Evolutionary conservation across 345 rosid genomes (phyloP).

Genomic region (Reutealis trisperma): DNA sequence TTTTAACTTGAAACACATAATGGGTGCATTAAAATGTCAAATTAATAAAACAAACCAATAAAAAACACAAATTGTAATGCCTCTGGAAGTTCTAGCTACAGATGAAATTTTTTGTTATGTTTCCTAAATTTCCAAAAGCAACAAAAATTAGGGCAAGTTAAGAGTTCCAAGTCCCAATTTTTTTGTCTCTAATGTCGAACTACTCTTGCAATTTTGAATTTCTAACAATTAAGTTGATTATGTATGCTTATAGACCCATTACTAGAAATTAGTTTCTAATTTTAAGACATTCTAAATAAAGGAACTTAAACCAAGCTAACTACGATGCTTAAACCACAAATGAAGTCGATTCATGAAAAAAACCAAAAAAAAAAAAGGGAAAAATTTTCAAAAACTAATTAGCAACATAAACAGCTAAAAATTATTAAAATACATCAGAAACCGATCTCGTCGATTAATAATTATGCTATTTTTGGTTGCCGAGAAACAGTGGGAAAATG

Average conservation of each 20-base stretch:
- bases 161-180: neutral
- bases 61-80: neutral
- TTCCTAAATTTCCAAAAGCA: neutral
- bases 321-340: neutral
- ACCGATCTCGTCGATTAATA: constrained; percentile 33
- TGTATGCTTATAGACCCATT: neutral
- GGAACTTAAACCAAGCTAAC: neutral
- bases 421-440: neutral
- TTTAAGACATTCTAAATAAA: neutral
- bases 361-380: too few species aligned
- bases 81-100: neutral
- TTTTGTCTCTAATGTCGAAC: neutral
- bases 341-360: neutral
- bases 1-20: neutral
- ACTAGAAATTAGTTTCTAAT: neutral
- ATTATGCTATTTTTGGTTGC: neutral
- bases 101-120: neutral
- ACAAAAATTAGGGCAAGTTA: neutral
- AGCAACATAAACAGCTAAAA: constrained; percentile 4
- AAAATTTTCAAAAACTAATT: neutral
- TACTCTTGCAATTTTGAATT: neutral
- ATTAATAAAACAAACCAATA: neutral
- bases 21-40: neutral
- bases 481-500: neutral
- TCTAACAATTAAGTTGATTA: neutral